These are phyloP conservation scores for Pseudopithomyces chartarum DNA, from an alignment of 2,329 filamentous ascomycete species.

Conservation along the genomic window DNA sequence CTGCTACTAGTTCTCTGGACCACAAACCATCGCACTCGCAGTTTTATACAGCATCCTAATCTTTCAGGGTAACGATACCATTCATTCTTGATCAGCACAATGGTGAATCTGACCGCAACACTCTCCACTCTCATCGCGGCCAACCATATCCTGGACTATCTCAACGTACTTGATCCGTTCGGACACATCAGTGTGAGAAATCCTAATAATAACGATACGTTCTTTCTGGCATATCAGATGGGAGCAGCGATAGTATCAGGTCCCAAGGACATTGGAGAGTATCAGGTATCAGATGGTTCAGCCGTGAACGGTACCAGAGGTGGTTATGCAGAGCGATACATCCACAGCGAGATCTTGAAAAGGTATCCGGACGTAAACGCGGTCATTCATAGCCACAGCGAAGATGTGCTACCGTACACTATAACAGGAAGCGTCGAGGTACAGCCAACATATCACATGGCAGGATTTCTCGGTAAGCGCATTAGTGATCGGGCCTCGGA, in stretches of 20 bases:
- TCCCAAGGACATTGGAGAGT: constrained; percentile 45
- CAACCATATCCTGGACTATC: constrained; percentile 56
- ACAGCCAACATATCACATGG: constrained; percentile 43
- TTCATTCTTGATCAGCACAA: neutral
- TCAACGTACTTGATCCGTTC: constrained; percentile 56
- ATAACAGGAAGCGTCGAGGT: constrained; percentile 10
- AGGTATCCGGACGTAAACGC: constrained; percentile 42
- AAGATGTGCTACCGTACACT: constrained; percentile 45
- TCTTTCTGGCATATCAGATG: constrained; percentile 45
- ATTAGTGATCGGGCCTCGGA: neutral
- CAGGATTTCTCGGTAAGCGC: constrained; percentile 35
- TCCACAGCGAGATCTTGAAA: constrained; percentile 46
- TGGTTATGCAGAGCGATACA: constrained; percentile 46
- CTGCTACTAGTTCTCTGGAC: no score
- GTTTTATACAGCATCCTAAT: neutral
- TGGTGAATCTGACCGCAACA: constrained; percentile 31
- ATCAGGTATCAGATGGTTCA: constrained; percentile 40
- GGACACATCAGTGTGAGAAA: constrained; percentile 59
- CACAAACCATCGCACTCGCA: no score
- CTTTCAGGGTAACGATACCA: neutral
- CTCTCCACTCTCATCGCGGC: constrained; percentile 46
- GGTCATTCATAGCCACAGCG: constrained; percentile 47
- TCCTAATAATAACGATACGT: constrained; percentile 47
- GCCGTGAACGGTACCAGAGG: constrained; percentile 22
- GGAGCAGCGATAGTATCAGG: constrained; percentile 42